Base-by-base conservation (phyloP, 192 early-diverging fungal species). In the Lunasporangiospora selenospora region DNA sequence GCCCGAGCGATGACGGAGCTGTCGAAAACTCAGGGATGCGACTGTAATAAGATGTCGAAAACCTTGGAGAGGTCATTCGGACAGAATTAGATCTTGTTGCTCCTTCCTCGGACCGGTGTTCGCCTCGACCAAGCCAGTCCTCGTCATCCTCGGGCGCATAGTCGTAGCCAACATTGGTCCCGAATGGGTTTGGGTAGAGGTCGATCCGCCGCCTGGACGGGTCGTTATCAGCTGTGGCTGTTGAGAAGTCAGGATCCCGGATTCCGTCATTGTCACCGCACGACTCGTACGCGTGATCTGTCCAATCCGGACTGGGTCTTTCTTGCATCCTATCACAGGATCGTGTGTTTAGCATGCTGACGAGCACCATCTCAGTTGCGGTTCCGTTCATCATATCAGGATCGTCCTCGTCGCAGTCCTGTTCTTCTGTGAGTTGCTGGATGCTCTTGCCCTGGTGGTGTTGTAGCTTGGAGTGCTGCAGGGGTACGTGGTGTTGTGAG, bases 341-440 rank as follows among this genome's bases (percentile, higher is more conserved):
- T 19, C 55, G 46, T 5, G 43, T 58, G 45, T 73, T 73, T 37
- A 73, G 45, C 69, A 73, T 73, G 30, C 41, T 73, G 15, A 73
- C 69, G 21, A 61, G 59, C 36, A 73, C 19, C 69, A 73, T 58
- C 24, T 73, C 69, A 26, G 69, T 73, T 21, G 56, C 69, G 6
- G 48, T 24, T 3, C 48, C 43, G 16, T 34, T 39, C n/a, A 43
- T n/a, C 67, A 73, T 63, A 53, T 73, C 61, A 8, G 69, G 61
- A 26, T 63, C 61, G 29, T 62, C 69, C 9, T 73, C 69, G 48
- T 58, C 26, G 42, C 29, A 49, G 23, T 73, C 69, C 31, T 63
- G 59, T n/a, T 73, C 69, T 13, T 73, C 69, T 50, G 69, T 73
- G 27, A 58, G 37, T 49, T 73, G 69, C 11, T 73, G 69, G 26